These are phyloP conservation scores for Starmera amethionina DNA, from an alignment of 805 yeast species.

Conservation along the genomic window DNA sequence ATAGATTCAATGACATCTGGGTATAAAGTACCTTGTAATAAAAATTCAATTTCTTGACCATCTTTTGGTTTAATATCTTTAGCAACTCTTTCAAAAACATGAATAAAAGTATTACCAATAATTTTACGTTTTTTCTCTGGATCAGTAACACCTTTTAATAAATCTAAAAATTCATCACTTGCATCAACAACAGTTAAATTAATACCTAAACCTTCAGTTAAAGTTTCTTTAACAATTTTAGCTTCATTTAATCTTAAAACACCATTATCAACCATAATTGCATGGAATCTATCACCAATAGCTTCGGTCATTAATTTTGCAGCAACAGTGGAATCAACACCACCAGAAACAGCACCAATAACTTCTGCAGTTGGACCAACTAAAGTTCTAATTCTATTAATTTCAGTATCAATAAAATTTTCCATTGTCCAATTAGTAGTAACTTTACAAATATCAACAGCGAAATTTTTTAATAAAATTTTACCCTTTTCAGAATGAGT, in stretches of 20 bases:
- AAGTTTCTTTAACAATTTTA: slow-evolving; percentile 74
- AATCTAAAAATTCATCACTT: slow-evolving; percentile 73
- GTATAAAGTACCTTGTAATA: slow-evolving; percentile 94
- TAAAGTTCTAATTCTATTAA: slow-evolving; percentile 77
- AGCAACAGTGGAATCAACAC: slow-evolving; percentile 98
- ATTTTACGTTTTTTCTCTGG: slow-evolving; percentile 99
- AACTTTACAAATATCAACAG: slow-evolving; percentile 82
- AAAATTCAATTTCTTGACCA: slow-evolving; percentile 84
- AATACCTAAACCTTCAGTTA: slow-evolving; percentile 90
- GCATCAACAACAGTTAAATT: slow-evolving; percentile 94
- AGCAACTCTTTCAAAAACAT: slow-evolving; percentile 94
- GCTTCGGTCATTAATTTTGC: slow-evolving; percentile 98
- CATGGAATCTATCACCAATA: slow-evolving; percentile 97
- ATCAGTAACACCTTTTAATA: slow-evolving; percentile 89
- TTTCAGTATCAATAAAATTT: slow-evolving; percentile 95
- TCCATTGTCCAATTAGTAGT: slow-evolving; percentile 94
- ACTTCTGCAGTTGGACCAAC: slow-evolving; percentile 99
- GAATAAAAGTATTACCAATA: slow-evolving; percentile 96
- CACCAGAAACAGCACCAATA: slow-evolving; percentile 99
- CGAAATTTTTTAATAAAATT: slow-evolving; percentile 80
- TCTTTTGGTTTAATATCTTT: slow-evolving; percentile 81
- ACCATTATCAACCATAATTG: slow-evolving; percentile 96
- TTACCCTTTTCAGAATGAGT: slow-evolving; percentile 93
- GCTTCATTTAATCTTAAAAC: slow-evolving; percentile 95
- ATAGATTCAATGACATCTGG: slow-evolving; percentile 98